Conservation (phyloP, 2,329 filamentous ascomycete genomes). For the Bipolaris victoriae region DNA sequence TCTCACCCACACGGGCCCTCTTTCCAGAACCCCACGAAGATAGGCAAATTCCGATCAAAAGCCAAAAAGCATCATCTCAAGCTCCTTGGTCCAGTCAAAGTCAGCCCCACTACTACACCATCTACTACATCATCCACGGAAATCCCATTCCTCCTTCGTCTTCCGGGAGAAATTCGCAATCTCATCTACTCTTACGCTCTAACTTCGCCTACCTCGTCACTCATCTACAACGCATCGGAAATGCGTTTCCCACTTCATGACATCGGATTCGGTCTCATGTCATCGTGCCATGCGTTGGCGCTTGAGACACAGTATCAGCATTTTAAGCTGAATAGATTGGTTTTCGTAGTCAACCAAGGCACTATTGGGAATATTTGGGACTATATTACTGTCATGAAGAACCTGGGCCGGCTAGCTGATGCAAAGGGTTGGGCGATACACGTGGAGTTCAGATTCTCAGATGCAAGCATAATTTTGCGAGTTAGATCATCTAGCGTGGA, state of each 20-base stretch:
- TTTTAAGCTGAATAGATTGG: slow-evolving; percentile 16
- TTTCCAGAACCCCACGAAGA: not conserved
- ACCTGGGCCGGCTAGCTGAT: not conserved
- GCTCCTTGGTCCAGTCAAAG: not conserved
- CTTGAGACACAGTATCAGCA: slow-evolving; percentile 20
- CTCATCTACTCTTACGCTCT: slow-evolving; percentile 21
- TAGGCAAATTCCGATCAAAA: not conserved
- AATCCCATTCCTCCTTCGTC: slow-evolving; percentile 14
- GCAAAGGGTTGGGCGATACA: not conserved
- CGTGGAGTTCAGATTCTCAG: not conserved
- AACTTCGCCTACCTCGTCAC: slow-evolving; percentile 4
- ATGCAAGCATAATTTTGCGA: too few species aligned
- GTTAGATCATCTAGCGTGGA: too few species aligned
- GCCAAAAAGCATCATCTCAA: slow-evolving; percentile 9
- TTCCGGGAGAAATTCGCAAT: slow-evolving; percentile 22
- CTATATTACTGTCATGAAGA: not conserved
- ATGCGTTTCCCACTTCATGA: slow-evolving; percentile 18
- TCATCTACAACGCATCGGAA: slow-evolving; percentile 6
- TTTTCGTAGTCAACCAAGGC: not conserved
- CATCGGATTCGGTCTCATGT: slow-evolving; percentile 22
- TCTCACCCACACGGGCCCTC: not conserved
- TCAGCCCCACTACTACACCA: not conserved
- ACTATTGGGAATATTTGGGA: not conserved
- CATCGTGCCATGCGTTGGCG: slow-evolving; percentile 20
- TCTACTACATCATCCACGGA: not conserved